Percentiles rank a stretch among this genome's conserved stretches.
Conservation (phyloP, 495 filamentous ascomycete species). For the Hypoxylon rickii region DNA sequence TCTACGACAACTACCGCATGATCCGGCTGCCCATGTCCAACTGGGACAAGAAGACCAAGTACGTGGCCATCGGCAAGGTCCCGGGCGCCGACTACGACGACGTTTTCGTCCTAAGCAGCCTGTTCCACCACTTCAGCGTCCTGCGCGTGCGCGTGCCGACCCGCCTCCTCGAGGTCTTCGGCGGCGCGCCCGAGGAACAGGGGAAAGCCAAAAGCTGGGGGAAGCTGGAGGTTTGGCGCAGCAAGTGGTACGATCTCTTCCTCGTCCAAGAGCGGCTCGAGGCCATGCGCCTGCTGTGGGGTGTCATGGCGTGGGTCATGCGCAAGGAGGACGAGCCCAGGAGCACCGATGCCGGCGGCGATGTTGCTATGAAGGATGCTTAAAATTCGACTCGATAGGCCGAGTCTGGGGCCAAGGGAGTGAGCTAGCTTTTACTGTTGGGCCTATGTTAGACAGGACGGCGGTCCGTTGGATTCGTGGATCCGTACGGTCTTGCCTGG, state of each 20-base stretch:
- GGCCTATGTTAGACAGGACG: too few relatives aligned
- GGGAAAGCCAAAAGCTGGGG: constrained; percentile 51
- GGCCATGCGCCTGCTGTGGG: constrained; percentile 75
- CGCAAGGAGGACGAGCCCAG: constrained; percentile 46
- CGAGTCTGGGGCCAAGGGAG: too few relatives aligned
- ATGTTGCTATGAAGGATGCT: constrained; percentile 44
- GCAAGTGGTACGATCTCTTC: constrained; percentile 80
- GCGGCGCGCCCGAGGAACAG: constrained; percentile 36
- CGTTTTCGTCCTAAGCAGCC: constrained; percentile 78
- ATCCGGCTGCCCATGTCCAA: constrained; percentile 63
- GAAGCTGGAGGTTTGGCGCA: constrained; percentile 66
- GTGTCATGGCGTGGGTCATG: constrained; percentile 73
- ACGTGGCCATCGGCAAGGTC: constrained; percentile 71
- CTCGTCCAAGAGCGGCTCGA: constrained; percentile 67
- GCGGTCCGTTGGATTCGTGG: too few relatives aligned
- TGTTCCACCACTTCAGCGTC: constrained; percentile 83
- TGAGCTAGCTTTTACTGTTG: too few relatives aligned
- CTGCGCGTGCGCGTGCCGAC: constrained; percentile 73
- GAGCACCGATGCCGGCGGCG: constrained; percentile 10
- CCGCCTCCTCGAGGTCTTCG: constrained; percentile 61
- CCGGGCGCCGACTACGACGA: constrained; percentile 54
- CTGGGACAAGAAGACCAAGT: constrained; percentile 81
- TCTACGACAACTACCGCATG: constrained; percentile 62
- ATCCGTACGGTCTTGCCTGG: too few relatives aligned
- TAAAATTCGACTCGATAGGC: constrained; percentile 8